Evolutionary conservation across 495 filamentous ascomycete genomes (phyloP), one percentile per base, ranked within the genome.

Genomic region (Aeminium ludgeri): DNA sequence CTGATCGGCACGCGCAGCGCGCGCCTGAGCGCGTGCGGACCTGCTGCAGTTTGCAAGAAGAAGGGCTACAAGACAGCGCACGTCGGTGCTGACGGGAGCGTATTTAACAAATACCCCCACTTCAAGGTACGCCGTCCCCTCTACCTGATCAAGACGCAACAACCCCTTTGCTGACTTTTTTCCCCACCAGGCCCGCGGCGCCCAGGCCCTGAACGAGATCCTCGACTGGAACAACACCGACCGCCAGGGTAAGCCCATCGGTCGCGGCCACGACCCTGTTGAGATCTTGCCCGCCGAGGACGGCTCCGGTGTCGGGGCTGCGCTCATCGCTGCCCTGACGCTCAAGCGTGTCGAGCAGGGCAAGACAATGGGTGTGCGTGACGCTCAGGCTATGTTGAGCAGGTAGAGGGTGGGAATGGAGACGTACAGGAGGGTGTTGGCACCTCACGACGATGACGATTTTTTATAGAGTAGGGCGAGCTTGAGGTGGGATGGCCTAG

Each of bases 91-190:
- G 87, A 96, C 51, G 87, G 87, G 18, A 87, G 81, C 10, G 86
- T 96, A 32, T 96, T 95, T 68, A 94, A 92, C 69, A 94, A 93
- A 60, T 95, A 95, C 63, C 87, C 87, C 1, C 82, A 94, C 61
- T 96, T 96, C 70, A 87, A 94, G 69, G 45, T 48, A 23, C 7
- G 40, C 17, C n/a, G 6, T 35, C 19, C 29, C 8, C 25, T 16
- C 28, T 18, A 20, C 40, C 38, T 12, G n/a, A n/a, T 11, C 18
- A 28, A 40, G 6, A 41, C 27, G 11, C n/a, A n/a, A n/a, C n/a
- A n/a, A n/a, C n/a, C n/a, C n/a, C 13, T 2, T 7, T 34, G 29
- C 43, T 46, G 29, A 46, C 37, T 12, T 25, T 25, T 6, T n/a
- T 12, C 28, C n/a, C n/a, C n/a, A n/a, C 20, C 33, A 48, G 45